Evolutionary conservation across 148 eudicot genomes (phyloP), one percentile per base, ranked within the genome.

Genomic region (Suaeda aralocaspica): DNA sequence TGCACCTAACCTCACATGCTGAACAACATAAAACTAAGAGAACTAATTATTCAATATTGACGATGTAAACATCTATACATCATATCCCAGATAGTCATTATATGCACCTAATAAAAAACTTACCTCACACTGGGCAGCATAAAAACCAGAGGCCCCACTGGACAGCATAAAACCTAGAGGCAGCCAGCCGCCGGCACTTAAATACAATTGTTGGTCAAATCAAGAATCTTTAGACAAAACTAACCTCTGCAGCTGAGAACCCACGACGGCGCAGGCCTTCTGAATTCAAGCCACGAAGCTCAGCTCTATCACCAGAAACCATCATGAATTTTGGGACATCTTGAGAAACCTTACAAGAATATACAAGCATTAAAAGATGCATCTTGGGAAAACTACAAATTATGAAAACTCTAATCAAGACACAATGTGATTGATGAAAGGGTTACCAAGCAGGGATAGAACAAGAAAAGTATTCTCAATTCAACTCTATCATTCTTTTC

Each of bases 291-390:
- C 97, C 96, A 65, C 97, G 92, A 21, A 94, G 81, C 76, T 87
- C 98, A 74, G 98, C 96, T 84, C 98, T 86, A 61, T 91, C 96
- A 76, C 97, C 98, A 63, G 92, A 81, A 64, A 94, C 96, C 91
- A 89, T 89, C 74, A 78, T 79, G 83, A 86, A 94, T 78, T 71
- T 87, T 67, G 98, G 98, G 53, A 94, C 91, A 77, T 94, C 98
- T 91, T 89, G 98, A 67, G 96, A 87, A 73, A 90, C 85, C 96
- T 93, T 71, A 67, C 13, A 51, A 67, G 69, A 39, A 67, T 28
- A 76, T 4, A 63, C 30, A 51, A 1, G n/a, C 42, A 66, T 59
- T 29, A 24, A 44, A 59, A 46, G 36, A 8, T 63, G 36, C 28
- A 50, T 39, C 4, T 11, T 8, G 13, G 25, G 25, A 60, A 9